Evolutionary conservation across 2,329 filamentous ascomycete species (phyloP), one percentile per base, ranked within the genome.

Genomic region (Ilyonectria mors-panacis): DNA sequence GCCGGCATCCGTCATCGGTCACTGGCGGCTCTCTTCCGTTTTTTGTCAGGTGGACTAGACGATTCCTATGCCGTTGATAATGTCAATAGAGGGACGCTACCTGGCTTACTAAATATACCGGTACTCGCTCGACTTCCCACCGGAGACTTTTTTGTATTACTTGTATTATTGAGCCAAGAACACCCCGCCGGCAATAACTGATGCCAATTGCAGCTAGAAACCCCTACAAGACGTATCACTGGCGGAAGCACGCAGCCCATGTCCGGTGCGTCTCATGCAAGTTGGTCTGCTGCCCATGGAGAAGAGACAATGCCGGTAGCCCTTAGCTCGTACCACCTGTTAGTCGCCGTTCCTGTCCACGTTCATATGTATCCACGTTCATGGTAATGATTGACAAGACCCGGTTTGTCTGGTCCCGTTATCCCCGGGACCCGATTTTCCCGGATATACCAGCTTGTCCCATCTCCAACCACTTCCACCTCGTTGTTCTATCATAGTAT

Each of bases 381-480:
- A 33, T 12, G 30, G 30, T 12, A 33, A 47, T 33, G 37, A 51
- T 33, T 63, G 42, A 33, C 58, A 13, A 56, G 23, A 17, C 17
- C 17, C 19, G 13, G 2, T 19, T 10, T 53, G 21, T 3, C 44
- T 21, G 19, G 45, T 10, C 39, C 19, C 45, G 15, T 17, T 47
- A 58, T 53, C 51, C 53, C 58, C 45, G 58, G 54, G 15, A 44
- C 53, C 33, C 45, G 37, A 58, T 66, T 30, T 21, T 37, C 50
- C 58, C 28, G 45, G 58, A 62, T 66, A 50, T 66, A 58, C 51
- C 44, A 23, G 28, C 23, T 6, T 51, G n/a, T 42, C 44, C 35
- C 23, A 13, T 33, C 23, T 12, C 47, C 10, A 21, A 28, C 13
- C 33, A n/a, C 17, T 8, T 6, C 17, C 17, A 6, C 17, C 15